phyloP scores from a whole-genome alignment of 2,329 filamentous ascomycete species.

The Nannizziopsis barbatae region DNA sequence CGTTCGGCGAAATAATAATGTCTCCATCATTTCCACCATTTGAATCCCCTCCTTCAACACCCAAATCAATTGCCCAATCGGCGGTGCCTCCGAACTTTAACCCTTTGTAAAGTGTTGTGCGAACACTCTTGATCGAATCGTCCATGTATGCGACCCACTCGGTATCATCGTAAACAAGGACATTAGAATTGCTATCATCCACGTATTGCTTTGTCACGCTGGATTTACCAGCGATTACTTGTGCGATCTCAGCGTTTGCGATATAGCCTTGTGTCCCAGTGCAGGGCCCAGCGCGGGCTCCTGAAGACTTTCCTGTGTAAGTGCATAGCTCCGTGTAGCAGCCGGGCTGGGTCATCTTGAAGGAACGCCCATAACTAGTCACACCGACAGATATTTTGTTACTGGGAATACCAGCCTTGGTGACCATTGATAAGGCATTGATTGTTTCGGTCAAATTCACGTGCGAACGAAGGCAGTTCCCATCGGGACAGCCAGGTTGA shows the following conservation, averaged over 20 bases:
- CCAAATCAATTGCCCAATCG: conserved; percentile 29
- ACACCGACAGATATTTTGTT: conserved; percentile 28
- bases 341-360: conserved; percentile 24
- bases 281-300: conserved; percentile 27
- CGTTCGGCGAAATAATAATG: too few species aligned
- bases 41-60: too few species aligned
- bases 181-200: conserved; percentile 5
- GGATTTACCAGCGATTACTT: conserved; percentile 20
- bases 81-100: conserved; percentile 23
- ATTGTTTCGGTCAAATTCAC: conserved; percentile 32
- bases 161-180: conserved; percentile 26
- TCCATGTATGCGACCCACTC: conserved; percentile 29
- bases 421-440: conserved; percentile 26
- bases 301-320: conserved; percentile 26
- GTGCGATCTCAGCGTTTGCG: conserved; percentile 31
- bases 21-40: too few species aligned
- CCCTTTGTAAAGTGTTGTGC: conserved; percentile 16
- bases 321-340: conserved; percentile 27
- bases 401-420: conserved; percentile 29
- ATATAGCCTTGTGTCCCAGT: conserved; percentile 34
- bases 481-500: conserved; percentile 23
- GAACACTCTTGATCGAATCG: conserved; percentile 18
- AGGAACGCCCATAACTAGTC: conserved; percentile 29
- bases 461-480: conserved; percentile 30
- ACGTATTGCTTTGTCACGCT: conserved; percentile 4